Percentiles rank a stretch among this genome's conserved stretches.
Evolutionary conservation across 331 rosid genomes (phyloP).

Genomic region (Quercus phellos): DNA sequence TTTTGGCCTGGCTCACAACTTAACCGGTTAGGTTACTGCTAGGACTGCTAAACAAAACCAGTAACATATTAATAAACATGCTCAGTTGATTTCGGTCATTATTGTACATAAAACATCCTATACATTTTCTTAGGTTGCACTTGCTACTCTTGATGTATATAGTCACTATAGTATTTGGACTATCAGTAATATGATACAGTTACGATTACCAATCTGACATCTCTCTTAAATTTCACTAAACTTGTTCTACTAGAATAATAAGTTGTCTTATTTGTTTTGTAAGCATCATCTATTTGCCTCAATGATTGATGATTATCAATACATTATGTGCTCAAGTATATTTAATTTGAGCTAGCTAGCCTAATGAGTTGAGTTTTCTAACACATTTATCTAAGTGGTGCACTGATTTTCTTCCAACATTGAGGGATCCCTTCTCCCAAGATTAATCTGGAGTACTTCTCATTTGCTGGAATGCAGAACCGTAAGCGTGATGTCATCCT

Average conservation of each 20-base stretch:
- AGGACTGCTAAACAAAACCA: too few species aligned
- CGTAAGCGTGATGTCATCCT: slow-evolving; percentile 75
- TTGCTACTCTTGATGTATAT: not conserved
- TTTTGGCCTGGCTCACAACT: not conserved
- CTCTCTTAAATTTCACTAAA: not conserved
- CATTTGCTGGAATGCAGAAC: slow-evolving; percentile 43
- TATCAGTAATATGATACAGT: not conserved
- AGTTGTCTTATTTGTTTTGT: not conserved
- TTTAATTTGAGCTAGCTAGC: not conserved
- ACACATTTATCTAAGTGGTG: not conserved
- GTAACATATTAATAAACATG: too few species aligned
- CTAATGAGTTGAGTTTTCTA: not conserved
- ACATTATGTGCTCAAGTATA: not conserved
- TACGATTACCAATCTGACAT: not conserved
- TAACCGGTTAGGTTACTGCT: too few species aligned
- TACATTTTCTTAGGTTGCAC: not conserved
- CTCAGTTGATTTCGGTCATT: not conserved
- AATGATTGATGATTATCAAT: not conserved
- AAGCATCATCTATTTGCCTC: not conserved
- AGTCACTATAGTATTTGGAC: not conserved
- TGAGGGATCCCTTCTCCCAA: not conserved
- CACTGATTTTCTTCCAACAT: not conserved
- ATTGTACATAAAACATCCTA: not conserved
- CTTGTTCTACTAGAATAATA: not conserved
- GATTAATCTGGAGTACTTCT: slow-evolving; percentile 6